Evolutionary conservation across 345 rosid genomes (phyloP).

Genomic region (Stellera chamaejasme): DNA sequence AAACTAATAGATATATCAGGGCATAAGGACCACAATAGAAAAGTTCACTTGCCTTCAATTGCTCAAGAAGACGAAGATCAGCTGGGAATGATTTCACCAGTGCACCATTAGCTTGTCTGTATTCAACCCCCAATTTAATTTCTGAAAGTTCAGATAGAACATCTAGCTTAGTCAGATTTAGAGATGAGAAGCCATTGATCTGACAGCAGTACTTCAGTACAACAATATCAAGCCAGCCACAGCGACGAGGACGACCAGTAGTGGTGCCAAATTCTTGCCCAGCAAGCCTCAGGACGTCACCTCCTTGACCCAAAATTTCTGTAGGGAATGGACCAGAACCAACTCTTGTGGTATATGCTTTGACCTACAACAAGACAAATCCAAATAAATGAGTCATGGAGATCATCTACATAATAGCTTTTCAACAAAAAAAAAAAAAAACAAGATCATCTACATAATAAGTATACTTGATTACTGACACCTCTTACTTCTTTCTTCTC

Average conservation of each 20-base stretch:
- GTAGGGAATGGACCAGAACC: conserved; percentile 99
- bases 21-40: not conserved
- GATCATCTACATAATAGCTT: too few species aligned
- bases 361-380: conserved; percentile 39
- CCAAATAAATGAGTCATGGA: too few species aligned
- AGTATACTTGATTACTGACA: too few species aligned
- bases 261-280: conserved; percentile 98
- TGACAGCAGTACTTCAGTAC: conserved; percentile 78
- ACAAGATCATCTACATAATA: too few species aligned
- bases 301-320: conserved; percentile 81
- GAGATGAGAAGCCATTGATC: conserved; percentile 90
- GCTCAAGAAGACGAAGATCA: conserved; percentile 78
- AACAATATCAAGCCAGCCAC: conserved; percentile 99
- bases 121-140: conserved; percentile 75
- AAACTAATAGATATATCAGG: too few species aligned
- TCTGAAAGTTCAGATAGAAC: conserved; percentile 82
- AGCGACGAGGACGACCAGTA: conserved; percentile 98
- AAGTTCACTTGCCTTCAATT: conserved; percentile 43
- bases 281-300: conserved; percentile 75
- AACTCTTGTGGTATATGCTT: conserved; percentile 97
- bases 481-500: too few species aligned
- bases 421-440: too few species aligned
- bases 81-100: conserved; percentile 75
- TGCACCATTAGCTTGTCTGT: conserved; percentile 63
- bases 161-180: conserved; percentile 93